A percentile compares a stretch with the other conserved stretches of the same genome.
Evolutionary conservation across 1,284 basidiomycete genomes (phyloP).

Genomic region (Cryptococcus amylolentus): DNA sequence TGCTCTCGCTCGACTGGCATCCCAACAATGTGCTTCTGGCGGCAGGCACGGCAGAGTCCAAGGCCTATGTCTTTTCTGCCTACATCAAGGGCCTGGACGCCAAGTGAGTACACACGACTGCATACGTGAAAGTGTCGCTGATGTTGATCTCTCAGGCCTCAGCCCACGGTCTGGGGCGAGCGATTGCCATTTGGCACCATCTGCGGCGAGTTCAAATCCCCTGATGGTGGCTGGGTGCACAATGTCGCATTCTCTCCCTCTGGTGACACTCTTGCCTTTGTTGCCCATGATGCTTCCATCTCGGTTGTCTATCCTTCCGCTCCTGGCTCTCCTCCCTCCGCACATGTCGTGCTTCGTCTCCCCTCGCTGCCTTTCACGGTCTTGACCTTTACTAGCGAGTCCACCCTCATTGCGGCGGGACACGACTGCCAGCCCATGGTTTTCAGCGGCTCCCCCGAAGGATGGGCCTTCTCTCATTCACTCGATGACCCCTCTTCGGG

Average conservation of each 20-base stretch:
- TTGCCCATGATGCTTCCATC: slow-evolving; percentile 87
- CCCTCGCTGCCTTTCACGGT: slow-evolving; percentile 75
- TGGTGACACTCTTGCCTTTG: slow-evolving; percentile 87
- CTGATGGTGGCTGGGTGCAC: slow-evolving; percentile 95
- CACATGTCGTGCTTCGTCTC: slow-evolving; percentile 68
- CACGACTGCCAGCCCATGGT: slow-evolving; percentile 96
- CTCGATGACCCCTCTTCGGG: slow-evolving; percentile 66
- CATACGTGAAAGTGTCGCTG: background rate
- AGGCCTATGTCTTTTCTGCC: slow-evolving; percentile 95
- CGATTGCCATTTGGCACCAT: slow-evolving; percentile 96
- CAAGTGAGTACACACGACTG: slow-evolving; percentile 56
- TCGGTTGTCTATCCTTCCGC: slow-evolving; percentile 79
- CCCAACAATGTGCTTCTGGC: slow-evolving; percentile 95
- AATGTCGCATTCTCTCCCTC: slow-evolving; percentile 92
- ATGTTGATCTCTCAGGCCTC: slow-evolving; percentile 58
- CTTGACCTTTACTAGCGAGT: slow-evolving; percentile 78
- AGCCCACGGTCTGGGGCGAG: slow-evolving; percentile 91
- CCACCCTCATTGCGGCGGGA: slow-evolving; percentile 80
- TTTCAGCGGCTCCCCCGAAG: slow-evolving; percentile 66
- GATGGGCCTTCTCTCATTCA: slow-evolving; percentile 74
- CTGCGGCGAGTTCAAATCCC: slow-evolving; percentile 86
- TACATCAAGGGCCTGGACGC: slow-evolving; percentile 99
- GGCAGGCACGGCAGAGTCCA: slow-evolving; percentile 90
- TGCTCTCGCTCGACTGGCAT: slow-evolving; percentile 93
- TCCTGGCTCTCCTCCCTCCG: slow-evolving; percentile 53